Evolutionary conservation across 768 basidiomycete genomes (phyloP), one percentile per base, ranked within the genome.

Genomic region (Tylopilus rubrobrunneus): DNA sequence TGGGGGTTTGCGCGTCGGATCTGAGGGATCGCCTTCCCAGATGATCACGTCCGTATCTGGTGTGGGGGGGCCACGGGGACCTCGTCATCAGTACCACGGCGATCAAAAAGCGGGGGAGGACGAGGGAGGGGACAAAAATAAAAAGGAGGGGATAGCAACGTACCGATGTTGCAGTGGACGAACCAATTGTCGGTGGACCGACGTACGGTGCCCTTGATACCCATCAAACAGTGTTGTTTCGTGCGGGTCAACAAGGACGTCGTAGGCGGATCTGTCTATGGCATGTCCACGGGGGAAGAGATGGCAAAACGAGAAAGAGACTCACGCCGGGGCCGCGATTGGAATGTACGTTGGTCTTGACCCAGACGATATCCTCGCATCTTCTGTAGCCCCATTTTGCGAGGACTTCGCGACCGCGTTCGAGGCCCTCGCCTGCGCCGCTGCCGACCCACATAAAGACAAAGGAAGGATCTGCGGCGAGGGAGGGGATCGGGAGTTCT

Each of bases 291-390:
- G 55, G 37, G 11, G 41, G 44, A 10, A 17, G 27, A n/a, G 37
- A 37, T 17, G 3, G 15, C 36, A 11, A 3, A 7, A 5, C 36
- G 17, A 37, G 36, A 5, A 47, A 41, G 21, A 15, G 0, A 75
- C 84, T 62, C 66, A 89, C 87, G 52, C 88, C 89, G 49, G 92
- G 86, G 2, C 89, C 89, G 15, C 76, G 76, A 67, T 89, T 88
- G 23, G 74, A 78, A 21, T 71, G 76, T 55, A 79, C 79, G 67
- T 98, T 99, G 44, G 92, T 95, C 74, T 92, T 93, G 52, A 97
- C 87, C 95, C 94, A 98, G 5, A 97, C 91, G n/a, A 99, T 90
- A 66, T 99, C 97, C 64, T 99, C 97, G 63, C 93, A 97, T 48
- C 97, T 73, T 41, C 93, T 76, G 66, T 93, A 96, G 4, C 96